Conservation (phyloP, 768 basidiomycete species). For the Cystoderma amianthinum region DNA sequence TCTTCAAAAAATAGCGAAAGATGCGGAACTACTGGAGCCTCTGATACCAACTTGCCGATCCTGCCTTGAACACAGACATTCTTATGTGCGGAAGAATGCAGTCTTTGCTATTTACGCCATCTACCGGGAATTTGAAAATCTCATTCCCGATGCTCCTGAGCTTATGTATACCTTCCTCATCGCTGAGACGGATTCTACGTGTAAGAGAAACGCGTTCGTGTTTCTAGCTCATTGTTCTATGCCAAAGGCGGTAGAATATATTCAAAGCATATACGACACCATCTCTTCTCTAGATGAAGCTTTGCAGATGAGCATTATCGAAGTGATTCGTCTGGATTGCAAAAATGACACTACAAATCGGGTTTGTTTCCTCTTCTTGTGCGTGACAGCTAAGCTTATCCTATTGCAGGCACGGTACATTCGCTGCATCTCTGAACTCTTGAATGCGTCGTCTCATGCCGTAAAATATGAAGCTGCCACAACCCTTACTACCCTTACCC, state of each 20-base stretch:
- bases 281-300: conserved; percentile 82
- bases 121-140: conserved; percentile 88
- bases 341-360: conserved; percentile 77
- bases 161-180: conserved; percentile 94
- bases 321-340: conserved; percentile 87
- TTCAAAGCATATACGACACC: conserved; percentile 79
- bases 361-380: conserved; percentile 36
- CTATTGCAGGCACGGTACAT: conserved; percentile 78
- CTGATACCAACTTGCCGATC: conserved; percentile 89
- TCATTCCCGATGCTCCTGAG: conserved; percentile 95
- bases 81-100: conserved; percentile 97
- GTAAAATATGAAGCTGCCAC: conserved; percentile 98
- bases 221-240: conserved; percentile 85
- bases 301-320: conserved; percentile 93
- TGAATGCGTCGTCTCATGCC: conserved; percentile 84
- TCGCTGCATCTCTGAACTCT: conserved; percentile 85
- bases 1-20: conserved; percentile 91
- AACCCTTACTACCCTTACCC: conserved; percentile 88
- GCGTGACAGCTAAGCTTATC: conserved; percentile 5
- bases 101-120: conserved; percentile 95
- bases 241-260: conserved; percentile 88
- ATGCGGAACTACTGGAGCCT: conserved; percentile 91
- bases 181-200: conserved; percentile 93
- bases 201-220: conserved; percentile 96
- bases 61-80: conserved; percentile 95